Percentiles rank a stretch among this genome's conserved stretches.
phyloP scores from a whole-genome alignment of 1,284 basidiomycete genomes.

The Tremellales sp. region DNA sequence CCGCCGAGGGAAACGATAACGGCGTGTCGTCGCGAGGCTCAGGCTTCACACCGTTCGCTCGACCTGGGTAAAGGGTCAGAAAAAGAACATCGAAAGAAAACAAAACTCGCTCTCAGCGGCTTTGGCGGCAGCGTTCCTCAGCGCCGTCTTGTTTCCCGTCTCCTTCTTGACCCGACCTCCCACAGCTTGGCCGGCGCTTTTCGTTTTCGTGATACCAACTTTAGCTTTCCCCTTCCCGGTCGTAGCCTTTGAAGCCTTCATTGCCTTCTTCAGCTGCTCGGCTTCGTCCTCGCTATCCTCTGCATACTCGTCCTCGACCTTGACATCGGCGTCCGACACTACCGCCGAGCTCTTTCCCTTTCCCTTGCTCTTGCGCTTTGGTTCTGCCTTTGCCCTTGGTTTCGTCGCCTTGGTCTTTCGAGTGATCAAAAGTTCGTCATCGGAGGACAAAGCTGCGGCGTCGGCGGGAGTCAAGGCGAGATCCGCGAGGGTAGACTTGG shows the following conservation, averaged over 20 bases:
- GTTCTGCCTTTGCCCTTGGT: constrained; percentile 18
- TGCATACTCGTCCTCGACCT: constrained; percentile 20
- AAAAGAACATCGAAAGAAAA: neutral
- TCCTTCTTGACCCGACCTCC: constrained; percentile 9
- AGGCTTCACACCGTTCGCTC: constrained; percentile 6
- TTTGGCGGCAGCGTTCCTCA: constrained; percentile 10
- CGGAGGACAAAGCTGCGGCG: neutral
- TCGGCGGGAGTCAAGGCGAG: constrained; percentile 16
- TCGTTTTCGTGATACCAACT: too few relatives aligned
- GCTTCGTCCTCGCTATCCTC: constrained; percentile 32
- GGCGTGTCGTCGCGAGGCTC: too few relatives aligned
- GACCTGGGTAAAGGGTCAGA: neutral
- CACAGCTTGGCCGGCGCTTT: neutral
- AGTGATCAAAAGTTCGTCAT: neutral
- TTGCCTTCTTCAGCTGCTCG: constrained; percentile 18
- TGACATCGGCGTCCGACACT: constrained; percentile 11
- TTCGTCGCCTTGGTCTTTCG: constrained; percentile 3
- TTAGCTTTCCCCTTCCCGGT: constrained; percentile 8
- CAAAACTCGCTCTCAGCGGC: constrained; percentile 21
- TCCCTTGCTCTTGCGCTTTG: constrained; percentile 15
- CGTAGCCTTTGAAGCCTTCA: constrained; percentile 12
- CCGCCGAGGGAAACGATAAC: too few relatives aligned
- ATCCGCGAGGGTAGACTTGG: constrained; percentile 12
- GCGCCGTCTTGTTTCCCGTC: constrained; percentile 4
- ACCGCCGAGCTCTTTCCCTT: too few relatives aligned